A percentile compares a stretch with the other conserved stretches of the same genome.
phyloP scores from a whole-genome alignment of 768 basidiomycete genomes.

The Pholiota conissans region DNA sequence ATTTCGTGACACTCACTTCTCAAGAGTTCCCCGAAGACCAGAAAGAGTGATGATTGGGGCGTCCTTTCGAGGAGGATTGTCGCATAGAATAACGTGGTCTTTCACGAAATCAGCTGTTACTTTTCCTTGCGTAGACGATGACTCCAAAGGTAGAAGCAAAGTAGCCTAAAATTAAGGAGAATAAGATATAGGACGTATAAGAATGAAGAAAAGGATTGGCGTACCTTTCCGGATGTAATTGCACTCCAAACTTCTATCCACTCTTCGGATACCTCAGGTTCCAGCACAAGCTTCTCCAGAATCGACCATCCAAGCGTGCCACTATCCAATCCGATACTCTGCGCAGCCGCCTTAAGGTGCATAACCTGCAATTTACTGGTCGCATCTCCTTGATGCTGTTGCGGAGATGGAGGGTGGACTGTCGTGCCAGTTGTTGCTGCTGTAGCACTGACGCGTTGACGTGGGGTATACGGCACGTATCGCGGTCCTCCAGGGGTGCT shows the following conservation, averaged over 20 bases:
- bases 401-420: conserved; percentile 44
- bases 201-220: background rate
- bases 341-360: conserved; percentile 72
- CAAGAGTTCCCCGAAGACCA: conserved; percentile 73
- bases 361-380: conserved; percentile 70
- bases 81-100: conserved; percentile 79
- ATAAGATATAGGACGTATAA: background rate
- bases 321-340: conserved; percentile 63
- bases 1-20: conserved; percentile 44
- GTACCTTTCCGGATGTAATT: conserved; percentile 66
- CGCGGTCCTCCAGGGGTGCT: conserved; percentile 33
- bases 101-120: conserved; percentile 76
- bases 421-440: conserved; percentile 52
- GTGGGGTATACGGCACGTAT: conserved; percentile 79
- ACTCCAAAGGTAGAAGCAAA: conserved; percentile 74
- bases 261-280: conserved; percentile 51
- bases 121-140: conserved; percentile 46
- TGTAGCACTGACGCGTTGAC: conserved; percentile 53
- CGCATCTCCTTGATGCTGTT: conserved; percentile 55
- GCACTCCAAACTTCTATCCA: conserved; percentile 73
- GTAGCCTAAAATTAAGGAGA: conserved; percentile 55
- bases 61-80: conserved; percentile 45
- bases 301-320: conserved; percentile 76
- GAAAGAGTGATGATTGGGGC: conserved; percentile 75
- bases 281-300: conserved; percentile 63